phyloP scores from a whole-genome alignment of 2,329 filamentous ascomycete genomes.

The Epichloe gansuensis region DNA sequence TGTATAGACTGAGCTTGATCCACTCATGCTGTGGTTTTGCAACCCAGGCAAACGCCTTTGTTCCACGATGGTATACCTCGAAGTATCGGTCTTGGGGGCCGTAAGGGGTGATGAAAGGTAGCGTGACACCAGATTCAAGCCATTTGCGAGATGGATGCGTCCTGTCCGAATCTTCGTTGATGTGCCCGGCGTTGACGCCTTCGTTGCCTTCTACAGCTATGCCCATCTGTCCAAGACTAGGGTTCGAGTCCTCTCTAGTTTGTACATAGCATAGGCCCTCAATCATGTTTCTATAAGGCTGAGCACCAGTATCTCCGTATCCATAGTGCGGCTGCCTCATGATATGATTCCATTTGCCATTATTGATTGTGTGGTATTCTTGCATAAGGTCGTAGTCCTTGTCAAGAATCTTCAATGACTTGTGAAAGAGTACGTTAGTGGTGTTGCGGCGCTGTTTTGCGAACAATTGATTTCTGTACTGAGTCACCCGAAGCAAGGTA shows the following conservation, averaged over 20 bases:
- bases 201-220: constrained; percentile 20
- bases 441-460: constrained; percentile 42
- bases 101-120: constrained; percentile 20
- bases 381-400: constrained; percentile 37
- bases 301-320: constrained; percentile 18
- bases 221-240: constrained; percentile 29
- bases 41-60: constrained; percentile 17
- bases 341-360: constrained; percentile 44
- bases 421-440: constrained; percentile 35
- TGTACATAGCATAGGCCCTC: constrained; percentile 42
- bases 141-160: constrained; percentile 27
- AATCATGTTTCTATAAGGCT: constrained; percentile 40
- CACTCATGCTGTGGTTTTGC: constrained; percentile 20
- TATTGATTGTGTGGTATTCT: constrained; percentile 36
- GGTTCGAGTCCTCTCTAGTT: constrained; percentile 31
- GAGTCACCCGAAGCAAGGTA: constrained; percentile 32
- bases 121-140: constrained; percentile 17
- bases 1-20: constrained; percentile 16
- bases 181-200: constrained; percentile 21
- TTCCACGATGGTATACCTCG: constrained; percentile 23
- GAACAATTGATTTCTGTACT: constrained; percentile 38
- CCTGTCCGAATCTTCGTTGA: constrained; percentile 41
- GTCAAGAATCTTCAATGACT: constrained; percentile 37
- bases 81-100: constrained; percentile 20
- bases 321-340: constrained; percentile 37